phyloP scores from a whole-genome alignment of 768 basidiomycete genomes.

The Cystofilobasidium ferigula region DNA sequence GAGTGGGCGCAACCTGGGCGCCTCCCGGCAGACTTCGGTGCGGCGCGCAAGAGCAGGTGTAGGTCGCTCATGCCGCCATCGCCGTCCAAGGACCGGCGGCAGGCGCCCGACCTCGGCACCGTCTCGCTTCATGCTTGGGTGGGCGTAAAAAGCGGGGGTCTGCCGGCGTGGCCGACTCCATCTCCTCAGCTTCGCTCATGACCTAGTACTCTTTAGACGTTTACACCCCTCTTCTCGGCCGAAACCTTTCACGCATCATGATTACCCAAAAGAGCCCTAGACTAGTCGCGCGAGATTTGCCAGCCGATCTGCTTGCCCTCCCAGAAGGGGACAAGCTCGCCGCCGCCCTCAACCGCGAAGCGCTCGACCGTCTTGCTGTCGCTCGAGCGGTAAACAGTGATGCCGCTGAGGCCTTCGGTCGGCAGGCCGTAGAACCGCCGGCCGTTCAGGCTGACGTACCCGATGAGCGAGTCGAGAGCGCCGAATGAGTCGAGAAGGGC shows the following conservation, averaged over 20 bases:
- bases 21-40: neutral
- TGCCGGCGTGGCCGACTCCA: neutral
- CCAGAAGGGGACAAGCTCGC: slow-evolving; percentile 67
- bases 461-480: slow-evolving; percentile 67
- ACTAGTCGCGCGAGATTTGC: slow-evolving; percentile 36
- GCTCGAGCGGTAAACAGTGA: slow-evolving; percentile 33
- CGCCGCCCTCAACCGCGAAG: slow-evolving; percentile 28
- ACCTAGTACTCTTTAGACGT: neutral
- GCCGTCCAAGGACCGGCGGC: neutral
- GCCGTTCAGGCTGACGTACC: slow-evolving; percentile 68
- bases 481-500: slow-evolving; percentile 54
- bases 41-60: neutral
- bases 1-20: neutral
- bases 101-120: neutral
- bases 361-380: slow-evolving; percentile 25
- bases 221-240: no score
- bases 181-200: neutral
- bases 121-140: neutral
- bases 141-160: neutral
- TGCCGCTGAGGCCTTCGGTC: slow-evolving; percentile 29
- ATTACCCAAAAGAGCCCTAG: neutral
- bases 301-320: slow-evolving; percentile 68
- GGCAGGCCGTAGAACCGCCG: slow-evolving; percentile 59
- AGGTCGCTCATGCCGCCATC: neutral
- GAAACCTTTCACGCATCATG: neutral